Percentiles rank a stretch among this genome's conserved stretches.
Evolutionary conservation across 2,329 filamentous ascomycete species (phyloP).

Genomic region (Pseudocercospora musae): DNA sequence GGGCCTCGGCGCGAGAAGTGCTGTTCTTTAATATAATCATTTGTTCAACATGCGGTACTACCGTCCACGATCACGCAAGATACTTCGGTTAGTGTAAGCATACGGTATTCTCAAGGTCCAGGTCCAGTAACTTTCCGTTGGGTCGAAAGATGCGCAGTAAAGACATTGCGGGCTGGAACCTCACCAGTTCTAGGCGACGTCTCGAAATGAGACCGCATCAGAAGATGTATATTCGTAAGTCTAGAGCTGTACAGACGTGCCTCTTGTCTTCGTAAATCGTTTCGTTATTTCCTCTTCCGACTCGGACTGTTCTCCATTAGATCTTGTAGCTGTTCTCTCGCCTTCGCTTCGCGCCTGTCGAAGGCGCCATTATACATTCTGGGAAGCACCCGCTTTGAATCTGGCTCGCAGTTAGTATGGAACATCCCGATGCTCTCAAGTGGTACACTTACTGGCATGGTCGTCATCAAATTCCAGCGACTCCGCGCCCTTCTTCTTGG

Average conservation of each 20-base stretch:
- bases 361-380: conserved; percentile 61
- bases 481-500: conserved; percentile 65
- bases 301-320: conserved; percentile 31
- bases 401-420: conserved; percentile 21
- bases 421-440: not conserved
- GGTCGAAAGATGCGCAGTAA: not conserved
- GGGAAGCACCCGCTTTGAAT: conserved; percentile 58
- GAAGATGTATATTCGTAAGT: conserved; percentile 4
- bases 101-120: not conserved
- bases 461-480: conserved; percentile 70
- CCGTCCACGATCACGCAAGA: no score
- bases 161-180: not conserved
- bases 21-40: not conserved
- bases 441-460: conserved; percentile 66
- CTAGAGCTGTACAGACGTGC: conserved; percentile 7
- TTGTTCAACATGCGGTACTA: not conserved
- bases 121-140: not conserved
- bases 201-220: not conserved
- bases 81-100: no score
- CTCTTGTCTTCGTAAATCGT: conserved; percentile 13
- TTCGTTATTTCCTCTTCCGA: conserved; percentile 26
- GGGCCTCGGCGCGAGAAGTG: not conserved
- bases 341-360: conserved; percentile 57
- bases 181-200: not conserved
- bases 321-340: conserved; percentile 42